These are phyloP conservation scores for Cutaneotrichosporon daszewskae DNA, from an alignment of 1,284 basidiomycete species.

Conservation along the genomic window DNA sequence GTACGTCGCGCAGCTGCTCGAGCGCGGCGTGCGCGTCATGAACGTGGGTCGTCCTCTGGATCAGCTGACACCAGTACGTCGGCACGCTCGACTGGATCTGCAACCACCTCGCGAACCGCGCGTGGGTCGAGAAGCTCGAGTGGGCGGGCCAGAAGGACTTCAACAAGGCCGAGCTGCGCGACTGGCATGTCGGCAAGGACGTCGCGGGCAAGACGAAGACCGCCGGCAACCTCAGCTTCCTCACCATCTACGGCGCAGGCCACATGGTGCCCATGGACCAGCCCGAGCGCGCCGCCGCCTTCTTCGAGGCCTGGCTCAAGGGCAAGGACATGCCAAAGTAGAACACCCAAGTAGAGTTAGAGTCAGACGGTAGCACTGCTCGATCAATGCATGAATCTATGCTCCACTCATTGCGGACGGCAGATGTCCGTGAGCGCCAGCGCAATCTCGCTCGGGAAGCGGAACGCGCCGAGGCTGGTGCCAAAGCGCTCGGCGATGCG, in stretches of 20 bases:
- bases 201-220: conserved; percentile 56
- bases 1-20: conserved; percentile 65
- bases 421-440: conserved; percentile 31
- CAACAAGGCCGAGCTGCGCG: conserved; percentile 43
- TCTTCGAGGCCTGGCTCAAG: too few relatives aligned
- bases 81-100: conserved; percentile 62
- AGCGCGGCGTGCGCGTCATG: conserved; percentile 64
- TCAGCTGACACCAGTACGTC: conserved; percentile 24
- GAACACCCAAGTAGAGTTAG: too few relatives aligned
- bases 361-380: too few relatives aligned
- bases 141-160: conserved; percentile 59
- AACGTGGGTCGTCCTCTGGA: conserved; percentile 51
- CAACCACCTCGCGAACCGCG: conserved; percentile 63
- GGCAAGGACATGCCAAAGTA: too few relatives aligned
- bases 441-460: conserved; percentile 33
- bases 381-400: too few relatives aligned
- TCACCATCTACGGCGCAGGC: conserved; percentile 39
- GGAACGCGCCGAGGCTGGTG: conserved; percentile 33
- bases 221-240: conserved; percentile 54
- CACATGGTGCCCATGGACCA: conserved; percentile 51
- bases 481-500: conserved; percentile 34
- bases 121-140: conserved; percentile 58
- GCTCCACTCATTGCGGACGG: not conserved
- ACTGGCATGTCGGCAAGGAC: conserved; percentile 52
- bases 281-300: too few relatives aligned